These are phyloP conservation scores for Erodium chrysanthum DNA, from an alignment of 441 rosid genomes.

Conservation along the genomic window DNA sequence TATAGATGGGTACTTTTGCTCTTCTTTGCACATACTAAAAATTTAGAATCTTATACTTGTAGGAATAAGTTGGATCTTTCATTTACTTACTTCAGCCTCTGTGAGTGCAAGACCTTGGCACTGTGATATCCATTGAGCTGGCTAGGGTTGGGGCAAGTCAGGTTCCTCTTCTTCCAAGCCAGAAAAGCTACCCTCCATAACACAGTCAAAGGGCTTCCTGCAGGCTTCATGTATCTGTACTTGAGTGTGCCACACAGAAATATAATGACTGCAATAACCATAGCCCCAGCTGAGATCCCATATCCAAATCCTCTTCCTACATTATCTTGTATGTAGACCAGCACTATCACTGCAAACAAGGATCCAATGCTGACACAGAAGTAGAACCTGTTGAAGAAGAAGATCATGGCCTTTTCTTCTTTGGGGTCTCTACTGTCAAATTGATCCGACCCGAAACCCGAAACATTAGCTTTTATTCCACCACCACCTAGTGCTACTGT, in stretches of 20 bases:
- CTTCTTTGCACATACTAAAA: no score
- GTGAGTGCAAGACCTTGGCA: constrained; percentile 45
- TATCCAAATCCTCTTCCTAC: constrained; percentile 90
- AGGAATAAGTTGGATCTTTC: neutral
- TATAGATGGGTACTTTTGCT: neutral
- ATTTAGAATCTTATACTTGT: neutral
- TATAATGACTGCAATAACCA: constrained; percentile 50
- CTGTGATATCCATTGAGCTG: constrained; percentile 45
- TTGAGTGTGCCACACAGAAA: constrained; percentile 47
- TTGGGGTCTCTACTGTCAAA: constrained; percentile 61
- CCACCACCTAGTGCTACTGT: constrained; percentile 76
- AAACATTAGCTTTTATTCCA: constrained; percentile 86
- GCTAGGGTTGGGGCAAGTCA: constrained; percentile 45
- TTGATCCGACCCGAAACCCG: constrained; percentile 83
- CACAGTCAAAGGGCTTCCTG: constrained; percentile 74
- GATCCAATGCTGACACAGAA: constrained; percentile 72
- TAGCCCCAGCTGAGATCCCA: constrained; percentile 72
- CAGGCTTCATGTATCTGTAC: constrained; percentile 68
- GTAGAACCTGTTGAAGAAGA: constrained; percentile 88
- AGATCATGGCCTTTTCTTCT: constrained; percentile 67
- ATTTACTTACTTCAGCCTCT: constrained; percentile 41
- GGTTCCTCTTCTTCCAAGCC: constrained; percentile 65
- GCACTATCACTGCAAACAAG: constrained; percentile 54
- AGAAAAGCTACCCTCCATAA: constrained; percentile 57
- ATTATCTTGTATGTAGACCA: constrained; percentile 77